Evolutionary conservation across 345 rosid genomes (phyloP), one percentile per base, ranked within the genome.

Genomic region (Citrus inodora): DNA sequence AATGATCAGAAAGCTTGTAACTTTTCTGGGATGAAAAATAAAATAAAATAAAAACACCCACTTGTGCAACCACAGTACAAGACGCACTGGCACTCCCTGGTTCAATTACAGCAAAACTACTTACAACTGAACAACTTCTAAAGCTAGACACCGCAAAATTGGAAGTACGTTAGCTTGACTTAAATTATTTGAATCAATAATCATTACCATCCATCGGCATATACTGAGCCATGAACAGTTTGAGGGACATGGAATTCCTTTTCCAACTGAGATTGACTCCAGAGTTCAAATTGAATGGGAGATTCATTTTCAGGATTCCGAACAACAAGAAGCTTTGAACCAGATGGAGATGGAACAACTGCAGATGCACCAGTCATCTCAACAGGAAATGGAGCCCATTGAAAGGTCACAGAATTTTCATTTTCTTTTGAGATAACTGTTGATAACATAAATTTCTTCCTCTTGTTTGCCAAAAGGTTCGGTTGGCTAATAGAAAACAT

Each of bases 401-500:
- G 86, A 79, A 96, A 87, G 71, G 80, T 82, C 7, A 85, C 79
- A 58, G 88, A 79, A 74, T 84, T 78, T 42, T 72, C 70, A 82
- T 75, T 83, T 61, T 83, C 87, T 21, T 87, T 86, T 0, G 83
- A 83, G 69, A 96, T 87, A 81, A 80, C 88, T 71, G 89, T 76
- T 14, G 93, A 90, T 58, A 90, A 80, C 80, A 87, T 82, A 75
- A 79, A 91, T 76, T 90, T 88, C 71, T 87, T 91, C 85, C 58
- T 86, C 88, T 92, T 96, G 81, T 96, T 92, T 51, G 92, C 97
- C 87, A 90, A 73, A 70, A 94, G 91, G 79, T 92, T 89, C 8
- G 97, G 86, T 87, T 90, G 99, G 84, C 97, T 90, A 73, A 94
- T 73, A 1, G 84, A 88, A 85, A 96, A 90, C 90, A 96, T 88